Base-by-base conservation (phyloP, 129 eudicot genomes). In the Solidago caesia region DNA sequence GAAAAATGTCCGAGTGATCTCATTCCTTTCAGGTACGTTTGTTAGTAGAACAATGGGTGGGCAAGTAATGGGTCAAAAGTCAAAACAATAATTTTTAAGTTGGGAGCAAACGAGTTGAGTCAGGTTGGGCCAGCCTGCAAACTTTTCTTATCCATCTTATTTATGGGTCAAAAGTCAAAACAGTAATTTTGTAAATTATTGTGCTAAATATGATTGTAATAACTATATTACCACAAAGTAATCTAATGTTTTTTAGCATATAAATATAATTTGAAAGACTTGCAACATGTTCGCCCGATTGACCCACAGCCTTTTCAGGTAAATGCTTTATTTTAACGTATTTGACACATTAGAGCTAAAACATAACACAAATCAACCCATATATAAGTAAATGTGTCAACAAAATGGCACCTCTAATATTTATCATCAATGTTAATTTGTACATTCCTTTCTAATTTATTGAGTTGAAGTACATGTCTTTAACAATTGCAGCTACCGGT, bases 401-500 rank as follows among this genome's bases (percentile, higher is more conserved):
- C 2, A 33, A 57, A 57, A 1, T 57, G 25, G 26, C 63, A 16
- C 63, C 8, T 57, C 25, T 16, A 57, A 57, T 26, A 0, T 45
- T 1, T 12, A 68, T 27, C 13, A 29, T 14, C 43, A 56, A 62
- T 68, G 15, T 21, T 44, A 53, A 25, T 64, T 44, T 56, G 70
- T 14, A 61, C 25, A 45, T 72, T n/a, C 46, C 6, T 4, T 47
- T 65, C 9, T 44, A 21, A 25, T 27, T 64, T 42, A 48, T 47
- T 11, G 10, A 68, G 13, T 51, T 60, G 14, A 75, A 13, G 56
- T 72, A 47, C 53, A 15, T 7, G 44, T 53, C 10, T 70, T 5
- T 25, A 16, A 61, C 9, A 39, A 79, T 52, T 81, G 83, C 98
- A 92, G 98, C 98, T 76, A 82, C 90, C 25, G 98, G 98, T 26